phyloP scores from a whole-genome alignment of 352 stramenopile genomes.

The Phytophthora foliorum region DNA sequence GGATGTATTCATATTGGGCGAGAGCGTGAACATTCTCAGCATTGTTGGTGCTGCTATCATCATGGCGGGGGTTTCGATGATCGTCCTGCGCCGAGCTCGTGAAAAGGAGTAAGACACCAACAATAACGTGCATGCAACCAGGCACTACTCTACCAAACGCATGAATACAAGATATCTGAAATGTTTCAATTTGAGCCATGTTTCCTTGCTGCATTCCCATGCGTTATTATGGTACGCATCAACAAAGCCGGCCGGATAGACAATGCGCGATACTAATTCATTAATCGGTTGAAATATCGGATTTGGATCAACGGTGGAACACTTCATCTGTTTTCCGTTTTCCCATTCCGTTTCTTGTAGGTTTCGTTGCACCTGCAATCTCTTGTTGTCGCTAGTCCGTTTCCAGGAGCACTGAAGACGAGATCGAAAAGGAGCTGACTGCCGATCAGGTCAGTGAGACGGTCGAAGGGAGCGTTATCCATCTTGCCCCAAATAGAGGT shows the following conservation, averaged over 20 bases:
- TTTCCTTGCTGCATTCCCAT: not conserved
- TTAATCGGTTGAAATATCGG: not conserved
- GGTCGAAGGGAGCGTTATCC: conserved; percentile 16
- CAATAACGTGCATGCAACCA: not conserved
- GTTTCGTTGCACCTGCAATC: not conserved
- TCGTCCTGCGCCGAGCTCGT: conserved; percentile 36
- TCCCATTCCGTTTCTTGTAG: not conserved
- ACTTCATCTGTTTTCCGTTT: not conserved
- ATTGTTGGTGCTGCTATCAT: conserved; percentile 48
- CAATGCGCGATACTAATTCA: no score
- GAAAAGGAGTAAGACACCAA: conserved; percentile 28
- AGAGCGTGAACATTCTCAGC: conserved; percentile 34
- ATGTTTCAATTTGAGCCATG: not conserved
- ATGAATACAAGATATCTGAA: not conserved
- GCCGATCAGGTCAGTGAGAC: conserved; percentile 8
- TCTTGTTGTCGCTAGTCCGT: no score
- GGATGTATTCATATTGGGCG: conserved; percentile 42
- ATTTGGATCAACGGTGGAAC: not conserved
- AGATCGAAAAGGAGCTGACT: not conserved
- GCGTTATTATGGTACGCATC: not conserved
- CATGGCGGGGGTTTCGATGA: conserved; percentile 38
- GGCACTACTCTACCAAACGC: not conserved
- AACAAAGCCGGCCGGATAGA: not conserved
- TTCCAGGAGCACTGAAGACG: conserved; percentile 1
- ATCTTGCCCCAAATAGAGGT: conserved; percentile 10